These are phyloP conservation scores for Aspergillus nomiae DNA, from an alignment of 2,329 filamentous ascomycete species.

Conservation along the genomic window DNA sequence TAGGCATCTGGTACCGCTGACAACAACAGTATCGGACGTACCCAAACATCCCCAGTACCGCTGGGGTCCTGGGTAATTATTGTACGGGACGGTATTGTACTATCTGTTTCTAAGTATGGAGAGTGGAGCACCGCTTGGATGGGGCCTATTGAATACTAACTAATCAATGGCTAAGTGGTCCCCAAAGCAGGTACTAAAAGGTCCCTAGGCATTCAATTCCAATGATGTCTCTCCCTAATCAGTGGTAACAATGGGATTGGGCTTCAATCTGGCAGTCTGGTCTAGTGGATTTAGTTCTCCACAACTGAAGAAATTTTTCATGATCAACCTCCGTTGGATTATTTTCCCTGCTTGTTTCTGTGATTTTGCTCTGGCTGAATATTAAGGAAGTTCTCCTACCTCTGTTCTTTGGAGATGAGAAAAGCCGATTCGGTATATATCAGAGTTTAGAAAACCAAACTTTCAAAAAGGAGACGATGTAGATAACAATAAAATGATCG, in stretches of 20 bases:
- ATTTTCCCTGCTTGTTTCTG: neutral
- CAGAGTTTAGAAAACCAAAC: neutral
- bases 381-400: neutral
- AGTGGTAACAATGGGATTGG: constrained; percentile 20
- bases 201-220: neutral
- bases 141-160: constrained; percentile 3
- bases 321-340: constrained; percentile 3
- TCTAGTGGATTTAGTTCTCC: constrained; percentile 15
- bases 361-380: neutral
- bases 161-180: constrained; percentile 15
- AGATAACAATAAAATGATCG: neutral
- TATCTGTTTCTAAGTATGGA: constrained; percentile 22
- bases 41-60: neutral
- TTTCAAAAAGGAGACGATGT: neutral
- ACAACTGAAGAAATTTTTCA: constrained; percentile 19
- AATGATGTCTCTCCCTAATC: constrained; percentile 13
- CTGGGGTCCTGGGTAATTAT: neutral
- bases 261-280: constrained; percentile 17
- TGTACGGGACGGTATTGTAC: constrained; percentile 1
- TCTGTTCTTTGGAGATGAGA: neutral
- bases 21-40: neutral
- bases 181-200: constrained; percentile 24
- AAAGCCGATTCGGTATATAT: neutral
- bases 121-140: constrained; percentile 17
- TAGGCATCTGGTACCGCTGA: neutral